Evolutionary conservation across 2,329 filamentous ascomycete species (phyloP).

Genomic region (Microsporum audouinii): DNA sequence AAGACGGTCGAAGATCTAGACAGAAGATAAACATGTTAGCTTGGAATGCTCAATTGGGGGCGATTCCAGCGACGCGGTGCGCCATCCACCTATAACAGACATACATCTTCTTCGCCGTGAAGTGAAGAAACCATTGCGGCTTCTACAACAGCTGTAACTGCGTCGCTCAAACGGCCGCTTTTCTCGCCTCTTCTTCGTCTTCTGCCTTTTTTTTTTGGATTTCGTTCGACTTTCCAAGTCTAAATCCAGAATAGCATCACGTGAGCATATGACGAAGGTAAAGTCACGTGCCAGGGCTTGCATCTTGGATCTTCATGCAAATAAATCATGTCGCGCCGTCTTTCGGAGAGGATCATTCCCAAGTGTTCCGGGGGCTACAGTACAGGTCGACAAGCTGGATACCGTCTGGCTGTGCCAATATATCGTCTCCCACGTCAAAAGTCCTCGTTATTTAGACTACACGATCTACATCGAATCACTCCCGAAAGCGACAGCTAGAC

Average conservation of each 20-base stretch:
- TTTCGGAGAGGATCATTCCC: too few species aligned
- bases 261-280: neutral
- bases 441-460: too few species aligned
- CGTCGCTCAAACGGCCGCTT: neutral
- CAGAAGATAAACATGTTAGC: conserved; percentile 4
- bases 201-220: neutral
- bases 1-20: conserved; percentile 49
- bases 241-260: neutral
- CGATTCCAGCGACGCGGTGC: neutral
- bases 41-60: neutral
- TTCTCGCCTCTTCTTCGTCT: neutral
- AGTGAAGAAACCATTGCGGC: conserved; percentile 35
- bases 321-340: too few species aligned
- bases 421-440: too few species aligned
- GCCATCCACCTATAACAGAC: conserved; percentile 15
- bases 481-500: neutral
- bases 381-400: too few species aligned
- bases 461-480: too few species aligned
- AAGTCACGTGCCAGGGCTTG: neutral
- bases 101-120: conserved; percentile 33
- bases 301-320: neutral
- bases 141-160: conserved; percentile 20
- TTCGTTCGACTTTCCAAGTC: neutral
- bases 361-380: too few species aligned
- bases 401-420: too few species aligned